A percentile compares a stretch with the other conserved stretches of the same genome.
These are phyloP conservation scores for Pythium aristosporum DNA, from an alignment of 352 stramenopile species.

Conservation along the genomic window DNA sequence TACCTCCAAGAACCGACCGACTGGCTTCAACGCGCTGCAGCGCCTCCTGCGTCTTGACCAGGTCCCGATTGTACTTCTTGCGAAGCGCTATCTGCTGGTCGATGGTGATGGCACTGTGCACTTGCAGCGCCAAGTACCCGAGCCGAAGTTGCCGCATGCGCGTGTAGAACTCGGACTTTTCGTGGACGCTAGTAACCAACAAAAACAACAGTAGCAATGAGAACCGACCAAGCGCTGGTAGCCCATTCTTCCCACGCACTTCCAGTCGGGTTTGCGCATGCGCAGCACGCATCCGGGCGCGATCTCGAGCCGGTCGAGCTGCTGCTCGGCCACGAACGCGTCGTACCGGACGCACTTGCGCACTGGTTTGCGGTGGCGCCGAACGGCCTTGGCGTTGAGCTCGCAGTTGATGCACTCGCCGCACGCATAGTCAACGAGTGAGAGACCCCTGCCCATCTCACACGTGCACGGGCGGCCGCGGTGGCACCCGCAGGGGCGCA, in stretches of 20 bases:
- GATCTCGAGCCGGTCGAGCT: constrained; percentile 43
- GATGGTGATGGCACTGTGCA: constrained; percentile 32
- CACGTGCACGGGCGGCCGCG: constrained; percentile 56
- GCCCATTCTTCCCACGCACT: constrained; percentile 30
- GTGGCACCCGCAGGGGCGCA: constrained; percentile 62
- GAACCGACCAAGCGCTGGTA: not conserved
- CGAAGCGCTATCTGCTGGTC: constrained; percentile 39
- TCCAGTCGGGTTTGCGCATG: constrained; percentile 62
- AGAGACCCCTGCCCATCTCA: constrained; percentile 36
- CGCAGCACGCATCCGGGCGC: constrained; percentile 41
- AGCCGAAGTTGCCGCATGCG: constrained; percentile 61
- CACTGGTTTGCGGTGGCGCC: constrained; percentile 17
- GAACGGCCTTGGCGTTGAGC: constrained; percentile 38
- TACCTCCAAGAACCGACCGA: constrained; percentile 26
- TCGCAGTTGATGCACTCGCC: constrained; percentile 61
- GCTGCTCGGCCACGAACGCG: constrained; percentile 37
- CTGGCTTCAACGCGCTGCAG: constrained; percentile 39
- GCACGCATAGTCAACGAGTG: constrained; percentile 32
- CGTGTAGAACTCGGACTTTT: constrained; percentile 54
- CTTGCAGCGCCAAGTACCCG: constrained; percentile 35
- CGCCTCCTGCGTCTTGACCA: constrained; percentile 42
- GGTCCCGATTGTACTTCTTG: constrained; percentile 51
- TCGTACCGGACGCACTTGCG: constrained; percentile 53
- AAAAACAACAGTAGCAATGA: not conserved
- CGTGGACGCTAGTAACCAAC: constrained; percentile 26